Base-by-base conservation (phyloP, 2,329 filamentous ascomycete species). In the Verticillium albo-atrum region DNA sequence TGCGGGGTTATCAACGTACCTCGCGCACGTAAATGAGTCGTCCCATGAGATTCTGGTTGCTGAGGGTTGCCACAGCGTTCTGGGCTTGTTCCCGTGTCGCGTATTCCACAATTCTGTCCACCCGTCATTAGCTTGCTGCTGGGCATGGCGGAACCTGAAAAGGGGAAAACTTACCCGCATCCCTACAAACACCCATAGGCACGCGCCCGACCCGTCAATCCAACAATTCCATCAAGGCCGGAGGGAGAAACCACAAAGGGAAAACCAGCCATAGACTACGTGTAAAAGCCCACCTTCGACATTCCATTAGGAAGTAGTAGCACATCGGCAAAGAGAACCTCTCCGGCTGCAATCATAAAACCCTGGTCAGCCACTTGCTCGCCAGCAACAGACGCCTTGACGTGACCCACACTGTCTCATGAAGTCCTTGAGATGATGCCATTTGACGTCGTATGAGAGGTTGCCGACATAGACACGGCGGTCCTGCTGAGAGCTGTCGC, bases 271-370 rank as follows among this genome's bases (percentile, higher is more conserved):
- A 88, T 79, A 86, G 85, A 87, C 90, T 89, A 93, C 84, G 82
- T 87, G 83, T 90, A 90, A 85, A 89, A 88, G 92, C 91, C 92
- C 93, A 98, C 94, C 94, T 99, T 99, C 91, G 94, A 98, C 95
- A 99, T 99, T 93, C 95, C 95, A 86, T 99, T 99, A 74, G 95
- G 95, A 89, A 99, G 92, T 79, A 97, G 85, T 80, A 99, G 89
- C 75, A 99, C 95, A 86, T 99, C 95, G 83, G 95, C 95, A 82
- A 97, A 99, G 82, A 98, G 88, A 77, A 99, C 95, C 79, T 98
- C 94, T 86, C 95, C 95, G 82, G 95, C 95, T 98, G 79, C 61
- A 72, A 69, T 58, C 59, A 66, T 23, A 17, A 57, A 17, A 52
- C 37, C 37, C 55, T 9, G 42, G 65, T 56, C 64, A 61, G 62